Base-by-base conservation (phyloP, 1,284 basidiomycete genomes). In the Papiliotrema terrestris region DNA sequence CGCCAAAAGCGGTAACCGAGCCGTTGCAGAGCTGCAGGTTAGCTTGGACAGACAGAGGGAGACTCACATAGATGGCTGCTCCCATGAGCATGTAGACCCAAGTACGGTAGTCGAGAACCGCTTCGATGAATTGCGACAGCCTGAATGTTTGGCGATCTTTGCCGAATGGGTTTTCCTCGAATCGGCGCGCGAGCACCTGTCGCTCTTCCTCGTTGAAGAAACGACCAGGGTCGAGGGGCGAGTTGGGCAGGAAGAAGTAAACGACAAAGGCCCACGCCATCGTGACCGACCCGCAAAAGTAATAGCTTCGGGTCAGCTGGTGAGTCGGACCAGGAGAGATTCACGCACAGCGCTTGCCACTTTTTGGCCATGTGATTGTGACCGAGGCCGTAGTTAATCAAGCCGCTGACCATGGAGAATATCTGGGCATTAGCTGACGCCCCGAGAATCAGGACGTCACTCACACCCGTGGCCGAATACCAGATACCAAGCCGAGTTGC, bases 361-460 rank as follows among this genome's bases (percentile, higher is more conserved):
- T 77, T 71, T 15, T 74, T 67, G 9, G 71, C 53, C 1, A 74
- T 68, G 6, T 64, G 62, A 0, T 67, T 70, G 11, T 73, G 72
- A 0, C 78, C 79, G 5, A 81, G 65, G 0, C 78, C 80, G 54
- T 78, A 80, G 68, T 80, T 80, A 61, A 81, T 69, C 19, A 79
- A 63, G 8, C 79, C 78, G 2, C 69, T 68, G 55, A 81, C 76
- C 66, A 73, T 72, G 49, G 60, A 63, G 61, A 73, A 72, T 25
- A 73, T 63, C 44, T 45, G 44, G 8, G 8, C 8, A 9, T 29
- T 17, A 22, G 44, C 25, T 45, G 6, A 17, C 4, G 39, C 15
- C 15, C 39, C 15, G 8, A 5, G 39, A 4, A 17, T 22, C 39
- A 11, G 4, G 6, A 17, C 39, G 15, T 6, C 39, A 41, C 39